Evolutionary conservation across 768 basidiomycete genomes (phyloP), one percentile per base, ranked within the genome.

Genomic region (Clitopilus hobsonii): DNA sequence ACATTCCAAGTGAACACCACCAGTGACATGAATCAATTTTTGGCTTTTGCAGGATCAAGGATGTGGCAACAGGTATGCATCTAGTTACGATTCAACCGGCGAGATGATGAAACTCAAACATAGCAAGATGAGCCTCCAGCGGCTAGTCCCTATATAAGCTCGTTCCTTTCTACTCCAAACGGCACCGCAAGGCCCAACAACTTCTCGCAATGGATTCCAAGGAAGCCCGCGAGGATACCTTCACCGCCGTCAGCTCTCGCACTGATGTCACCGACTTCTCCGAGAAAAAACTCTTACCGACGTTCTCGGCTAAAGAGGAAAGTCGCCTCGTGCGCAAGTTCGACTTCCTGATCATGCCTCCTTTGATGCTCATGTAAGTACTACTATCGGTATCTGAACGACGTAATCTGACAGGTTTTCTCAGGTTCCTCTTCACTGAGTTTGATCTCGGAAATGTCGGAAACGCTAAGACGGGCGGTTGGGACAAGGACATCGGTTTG

Each of bases 391-490:
- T 7, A 7, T 32, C n/a, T 32, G 30, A 7, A 32, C 30, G 16
- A 32, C 7, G 30, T 32, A 32, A 32, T 16, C 16, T 32, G 30
- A 7, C 16, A 32, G 8, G 16, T 7, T 32, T 32, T 28, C 36
- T 47, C 36, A 77, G 76, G 76, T 78, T 78, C 58, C 65, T 80
- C 11, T 76, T 72, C 55, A 80, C 78, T 61, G 76, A 75, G 0
- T 61, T 77, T 24, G 77, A 77, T 58, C 79, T 78, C 63, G 75
- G 78, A 2, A 80, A 79, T 54, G 72, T 80, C 1, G 74, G 73
- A 5, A 81, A 81, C 60, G 80, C 80, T 5, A 78, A 82, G 56
- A 80, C 80, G 2, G 78, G 71, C 51, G 73, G 74, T 5, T 78
- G 79, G 74, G 79, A 77, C 56, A 75, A 71, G 61, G 77, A 76